Conservation (phyloP, 768 basidiomycete species). For the Cystobasidium ongulense region DNA sequence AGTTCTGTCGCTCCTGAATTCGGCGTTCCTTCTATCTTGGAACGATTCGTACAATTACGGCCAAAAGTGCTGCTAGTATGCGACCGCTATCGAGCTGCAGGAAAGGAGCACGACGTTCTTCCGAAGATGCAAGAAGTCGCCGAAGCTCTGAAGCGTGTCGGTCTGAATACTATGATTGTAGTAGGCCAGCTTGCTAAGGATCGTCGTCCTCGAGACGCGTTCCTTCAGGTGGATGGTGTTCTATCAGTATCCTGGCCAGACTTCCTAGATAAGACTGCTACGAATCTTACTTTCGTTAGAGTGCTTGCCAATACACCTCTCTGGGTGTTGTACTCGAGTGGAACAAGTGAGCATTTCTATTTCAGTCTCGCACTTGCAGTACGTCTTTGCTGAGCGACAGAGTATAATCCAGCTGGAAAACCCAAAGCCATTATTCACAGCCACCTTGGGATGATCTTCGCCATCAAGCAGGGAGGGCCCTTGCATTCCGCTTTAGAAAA, state of each 20-base stretch:
- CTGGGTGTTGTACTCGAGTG: conserved; percentile 30
- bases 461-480: not conserved
- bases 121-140: conserved; percentile 24
- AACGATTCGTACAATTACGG: conserved; percentile 35
- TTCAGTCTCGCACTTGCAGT: not conserved
- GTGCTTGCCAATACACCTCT: conserved; percentile 30
- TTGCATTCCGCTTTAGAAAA: conserved; percentile 1
- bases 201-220: not conserved
- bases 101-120: conserved; percentile 30
- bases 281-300: conserved; percentile 18
- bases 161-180: conserved; percentile 19
- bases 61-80: conserved; percentile 38
- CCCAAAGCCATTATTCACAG: conserved; percentile 33
- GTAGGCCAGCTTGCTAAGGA: conserved; percentile 30
- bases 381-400: not conserved
- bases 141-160: not conserved
- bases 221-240: not conserved
- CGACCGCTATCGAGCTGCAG: conserved; percentile 37
- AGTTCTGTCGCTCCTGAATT: conserved; percentile 7
- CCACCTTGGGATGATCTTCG: conserved; percentile 31
- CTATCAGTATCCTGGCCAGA: not conserved
- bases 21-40: conserved; percentile 26
- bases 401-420: not conserved
- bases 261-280: conserved; percentile 14
- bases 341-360: conserved; percentile 22